Evolutionary conservation across 2,329 filamentous ascomycete genomes (phyloP).

Genomic region (Cucurbitaria berberidis): DNA sequence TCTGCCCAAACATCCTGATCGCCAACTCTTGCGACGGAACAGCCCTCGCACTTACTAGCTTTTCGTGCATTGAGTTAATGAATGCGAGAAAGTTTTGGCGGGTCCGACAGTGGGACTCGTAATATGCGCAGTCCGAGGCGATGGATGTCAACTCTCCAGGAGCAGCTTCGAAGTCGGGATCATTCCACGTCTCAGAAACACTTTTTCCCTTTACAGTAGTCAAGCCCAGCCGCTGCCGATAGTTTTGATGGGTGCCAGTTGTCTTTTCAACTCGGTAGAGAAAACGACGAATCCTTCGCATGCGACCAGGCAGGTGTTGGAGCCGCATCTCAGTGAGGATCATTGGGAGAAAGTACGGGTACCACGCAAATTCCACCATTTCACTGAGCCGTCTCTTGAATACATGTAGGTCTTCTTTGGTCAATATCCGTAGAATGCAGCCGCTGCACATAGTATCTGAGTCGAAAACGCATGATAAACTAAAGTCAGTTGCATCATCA

Average conservation of each 20-base stretch:
- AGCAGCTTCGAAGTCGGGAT: constrained; percentile 1
- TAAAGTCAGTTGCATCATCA: constrained; percentile 6
- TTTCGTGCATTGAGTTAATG: background rate
- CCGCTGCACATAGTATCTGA: constrained; percentile 1
- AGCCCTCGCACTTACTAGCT: background rate
- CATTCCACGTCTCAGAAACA: background rate
- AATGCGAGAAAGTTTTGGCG: background rate
- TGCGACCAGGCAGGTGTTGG: background rate
- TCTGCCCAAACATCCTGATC: background rate
- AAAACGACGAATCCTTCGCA: background rate
- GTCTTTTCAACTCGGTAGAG: background rate
- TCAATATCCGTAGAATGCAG: constrained; percentile 8
- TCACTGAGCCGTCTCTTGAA: background rate
- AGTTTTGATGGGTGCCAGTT: background rate
- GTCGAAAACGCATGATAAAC: constrained; percentile 6
- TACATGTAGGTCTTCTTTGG: constrained; percentile 1
- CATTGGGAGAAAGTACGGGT: background rate
- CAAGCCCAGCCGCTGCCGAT: background rate
- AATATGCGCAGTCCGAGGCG: constrained; percentile 4
- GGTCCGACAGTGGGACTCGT: background rate
- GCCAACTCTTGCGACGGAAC: background rate
- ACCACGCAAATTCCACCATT: background rate
- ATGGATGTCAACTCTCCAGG: constrained; percentile 8
- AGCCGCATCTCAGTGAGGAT: background rate
- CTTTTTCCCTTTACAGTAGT: background rate